Evolutionary conservation across 495 filamentous ascomycete genomes (phyloP).

Genomic region (Chaetomium tenue): DNA sequence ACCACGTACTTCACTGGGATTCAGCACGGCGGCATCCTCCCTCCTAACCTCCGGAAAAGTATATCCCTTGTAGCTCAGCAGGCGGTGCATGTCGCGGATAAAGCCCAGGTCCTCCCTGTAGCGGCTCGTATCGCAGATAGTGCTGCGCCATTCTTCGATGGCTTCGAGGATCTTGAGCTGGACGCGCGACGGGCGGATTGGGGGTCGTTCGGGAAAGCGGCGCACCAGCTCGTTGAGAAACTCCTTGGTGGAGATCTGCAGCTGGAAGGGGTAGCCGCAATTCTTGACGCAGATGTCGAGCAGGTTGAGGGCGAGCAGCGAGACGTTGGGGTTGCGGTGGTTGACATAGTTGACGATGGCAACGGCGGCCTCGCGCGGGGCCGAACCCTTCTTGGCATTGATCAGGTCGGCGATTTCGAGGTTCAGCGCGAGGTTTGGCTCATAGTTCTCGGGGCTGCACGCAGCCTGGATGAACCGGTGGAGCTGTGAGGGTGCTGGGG

Average conservation of each 20-base stretch:
- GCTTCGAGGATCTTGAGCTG: constrained; percentile 91
- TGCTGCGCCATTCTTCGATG: constrained; percentile 97
- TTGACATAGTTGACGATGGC: constrained; percentile 94
- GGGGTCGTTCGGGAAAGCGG: constrained; percentile 90
- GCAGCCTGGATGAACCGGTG: constrained; percentile 95
- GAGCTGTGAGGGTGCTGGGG: constrained; percentile 76
- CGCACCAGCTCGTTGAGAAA: constrained; percentile 98
- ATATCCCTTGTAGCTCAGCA: constrained; percentile 96
- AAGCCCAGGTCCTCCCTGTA: constrained; percentile 97
- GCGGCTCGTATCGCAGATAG: constrained; percentile 94
- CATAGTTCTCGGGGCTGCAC: constrained; percentile 93
- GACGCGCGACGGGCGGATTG: constrained; percentile 77
- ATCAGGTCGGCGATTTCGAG: constrained; percentile 96
- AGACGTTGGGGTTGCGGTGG: constrained; percentile 92
- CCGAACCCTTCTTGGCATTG: constrained; percentile 96
- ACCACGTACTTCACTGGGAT: constrained; percentile 86
- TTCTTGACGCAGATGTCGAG: constrained; percentile 99
- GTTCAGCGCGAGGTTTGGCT: constrained; percentile 92
- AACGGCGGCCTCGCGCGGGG: constrained; percentile 93
- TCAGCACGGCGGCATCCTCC: constrained; percentile 95
- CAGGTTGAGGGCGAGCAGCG: constrained; percentile 83
- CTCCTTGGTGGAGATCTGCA: constrained; percentile 97
- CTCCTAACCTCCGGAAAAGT: constrained; percentile 84
- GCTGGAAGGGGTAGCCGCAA: constrained; percentile 97
- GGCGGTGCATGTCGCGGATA: constrained; percentile 95